These are phyloP conservation scores for Emmonsiellopsis sp. DNA, from an alignment of 2,329 filamentous ascomycete species.

Conservation along the genomic window DNA sequence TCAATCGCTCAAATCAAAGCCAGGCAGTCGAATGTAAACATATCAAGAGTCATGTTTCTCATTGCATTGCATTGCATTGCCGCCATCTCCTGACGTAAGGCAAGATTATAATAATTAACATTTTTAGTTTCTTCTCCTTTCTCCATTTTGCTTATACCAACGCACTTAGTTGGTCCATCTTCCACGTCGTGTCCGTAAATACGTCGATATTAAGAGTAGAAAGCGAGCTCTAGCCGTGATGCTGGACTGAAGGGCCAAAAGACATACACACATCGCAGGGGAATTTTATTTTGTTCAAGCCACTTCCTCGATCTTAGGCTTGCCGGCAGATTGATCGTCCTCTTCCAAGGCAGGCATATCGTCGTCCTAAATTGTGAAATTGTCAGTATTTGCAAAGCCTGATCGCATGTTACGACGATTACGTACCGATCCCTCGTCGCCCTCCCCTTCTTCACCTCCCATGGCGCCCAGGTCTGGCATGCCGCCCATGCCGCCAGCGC, in stretches of 20 bases:
- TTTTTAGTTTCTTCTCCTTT: no score
- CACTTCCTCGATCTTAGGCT: slow-evolving; percentile 24
- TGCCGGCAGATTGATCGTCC: slow-evolving; percentile 29
- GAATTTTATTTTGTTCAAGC: slow-evolving; percentile 2
- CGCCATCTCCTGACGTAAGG: no score
- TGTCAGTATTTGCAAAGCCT: not conserved
- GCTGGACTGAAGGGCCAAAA: not conserved
- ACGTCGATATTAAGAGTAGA: no score
- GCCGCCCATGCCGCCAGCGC: slow-evolving; percentile 49
- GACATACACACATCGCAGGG: not conserved
- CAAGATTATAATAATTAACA: no score
- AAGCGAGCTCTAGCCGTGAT: not conserved
- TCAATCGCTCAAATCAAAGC: no score
- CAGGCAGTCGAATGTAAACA: no score
- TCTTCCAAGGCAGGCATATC: slow-evolving; percentile 79
- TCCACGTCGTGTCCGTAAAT: no score
- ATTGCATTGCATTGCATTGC: no score
- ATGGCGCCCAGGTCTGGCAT: slow-evolving; percentile 31
- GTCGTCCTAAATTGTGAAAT: slow-evolving; percentile 47
- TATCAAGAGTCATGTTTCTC: no score
- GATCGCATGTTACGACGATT: not conserved
- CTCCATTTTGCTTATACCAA: no score
- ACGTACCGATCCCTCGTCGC: slow-evolving; percentile 23
- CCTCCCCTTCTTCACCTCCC: slow-evolving; percentile 26
- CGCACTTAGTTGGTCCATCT: no score